Conservation (phyloP, 768 basidiomycete genomes). For the Mycena albidolilacea region DNA sequence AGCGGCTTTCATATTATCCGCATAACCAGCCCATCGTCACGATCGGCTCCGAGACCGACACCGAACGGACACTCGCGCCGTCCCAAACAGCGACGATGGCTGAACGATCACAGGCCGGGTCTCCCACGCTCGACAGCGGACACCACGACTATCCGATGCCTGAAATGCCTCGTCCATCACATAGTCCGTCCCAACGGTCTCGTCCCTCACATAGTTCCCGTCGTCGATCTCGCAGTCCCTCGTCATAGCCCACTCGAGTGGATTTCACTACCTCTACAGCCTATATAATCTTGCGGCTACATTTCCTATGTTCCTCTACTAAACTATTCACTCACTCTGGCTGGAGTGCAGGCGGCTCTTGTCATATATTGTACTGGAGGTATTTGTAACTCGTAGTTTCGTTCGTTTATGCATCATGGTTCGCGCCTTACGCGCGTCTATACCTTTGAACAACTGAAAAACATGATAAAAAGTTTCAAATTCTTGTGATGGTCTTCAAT, state of each 20-base stretch:
- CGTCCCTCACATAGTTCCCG: conserved; percentile 24
- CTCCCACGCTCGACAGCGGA: conserved; percentile 55
- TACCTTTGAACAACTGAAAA: background rate
- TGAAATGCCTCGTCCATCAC: conserved; percentile 33
- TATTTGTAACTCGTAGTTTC: conserved; percentile 32
- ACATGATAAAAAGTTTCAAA: background rate
- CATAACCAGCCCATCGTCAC: conserved; percentile 77
- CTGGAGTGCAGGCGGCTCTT: conserved; percentile 31
- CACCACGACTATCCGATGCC: conserved; percentile 46
- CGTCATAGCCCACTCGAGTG: conserved; percentile 17
- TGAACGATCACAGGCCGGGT: conserved; percentile 64
- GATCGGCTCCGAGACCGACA: conserved; percentile 58
- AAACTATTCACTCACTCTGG: conserved; percentile 31
- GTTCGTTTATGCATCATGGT: background rate
- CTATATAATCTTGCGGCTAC: conserved; percentile 30
- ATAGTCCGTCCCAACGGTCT: conserved; percentile 20
- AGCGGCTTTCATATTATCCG: conserved; percentile 90
- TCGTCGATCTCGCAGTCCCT: conserved; percentile 25
- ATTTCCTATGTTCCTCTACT: conserved; percentile 19
- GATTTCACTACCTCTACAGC: conserved; percentile 22
- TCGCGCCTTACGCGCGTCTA: conserved; percentile 3
- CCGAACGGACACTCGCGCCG: conserved; percentile 59
- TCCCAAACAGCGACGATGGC: conserved; percentile 63
- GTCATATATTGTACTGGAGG: conserved; percentile 25
- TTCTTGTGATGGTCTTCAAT: too few relatives aligned